Conservation (phyloP, 495 filamentous ascomycete genomes). For the Barbatosphaeria neglecta region DNA sequence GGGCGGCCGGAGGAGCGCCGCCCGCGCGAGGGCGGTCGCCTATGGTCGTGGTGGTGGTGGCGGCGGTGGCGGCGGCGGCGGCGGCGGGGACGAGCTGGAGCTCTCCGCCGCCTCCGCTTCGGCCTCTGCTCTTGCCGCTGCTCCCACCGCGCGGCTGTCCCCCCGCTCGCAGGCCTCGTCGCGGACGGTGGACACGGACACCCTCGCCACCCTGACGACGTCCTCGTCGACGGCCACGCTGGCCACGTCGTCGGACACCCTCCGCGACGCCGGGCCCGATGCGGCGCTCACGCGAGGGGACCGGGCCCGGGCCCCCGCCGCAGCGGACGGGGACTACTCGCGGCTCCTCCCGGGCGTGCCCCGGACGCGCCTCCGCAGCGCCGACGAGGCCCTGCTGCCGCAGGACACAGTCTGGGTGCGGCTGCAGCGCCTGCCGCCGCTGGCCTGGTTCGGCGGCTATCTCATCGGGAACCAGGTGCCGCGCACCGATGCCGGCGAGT, state of each 20-base stretch:
- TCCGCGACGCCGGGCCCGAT: constrained; percentile 14
- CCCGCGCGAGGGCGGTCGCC: background rate
- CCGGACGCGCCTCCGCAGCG: constrained; percentile 36
- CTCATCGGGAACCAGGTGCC: constrained; percentile 72
- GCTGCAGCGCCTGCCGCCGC: constrained; percentile 47
- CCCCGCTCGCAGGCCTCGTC: constrained; percentile 31
- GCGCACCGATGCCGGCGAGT: constrained; percentile 63
- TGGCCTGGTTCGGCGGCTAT: constrained; percentile 62
- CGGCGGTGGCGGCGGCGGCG: no score
- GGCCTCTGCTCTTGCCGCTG: background rate
- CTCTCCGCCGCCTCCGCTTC: constrained; percentile 7
- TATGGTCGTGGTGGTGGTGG: no score
- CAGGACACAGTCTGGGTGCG: constrained; percentile 48
- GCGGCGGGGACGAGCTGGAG: no score
- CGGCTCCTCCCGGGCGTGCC: constrained; percentile 34
- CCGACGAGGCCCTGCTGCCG: constrained; percentile 54
- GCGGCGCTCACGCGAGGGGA: constrained; percentile 2
- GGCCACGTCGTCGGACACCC: constrained; percentile 51
- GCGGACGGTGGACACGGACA: constrained; percentile 35
- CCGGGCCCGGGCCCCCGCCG: constrained; percentile 11
- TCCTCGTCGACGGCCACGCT: constrained; percentile 18
- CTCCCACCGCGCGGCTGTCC: no score
- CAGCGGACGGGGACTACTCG: constrained; percentile 20
- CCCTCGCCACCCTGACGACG: constrained; percentile 14
- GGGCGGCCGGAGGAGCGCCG: background rate